phyloP scores from a whole-genome alignment of 1,139 yeast genomes.

The Lodderomyces theae region DNA sequence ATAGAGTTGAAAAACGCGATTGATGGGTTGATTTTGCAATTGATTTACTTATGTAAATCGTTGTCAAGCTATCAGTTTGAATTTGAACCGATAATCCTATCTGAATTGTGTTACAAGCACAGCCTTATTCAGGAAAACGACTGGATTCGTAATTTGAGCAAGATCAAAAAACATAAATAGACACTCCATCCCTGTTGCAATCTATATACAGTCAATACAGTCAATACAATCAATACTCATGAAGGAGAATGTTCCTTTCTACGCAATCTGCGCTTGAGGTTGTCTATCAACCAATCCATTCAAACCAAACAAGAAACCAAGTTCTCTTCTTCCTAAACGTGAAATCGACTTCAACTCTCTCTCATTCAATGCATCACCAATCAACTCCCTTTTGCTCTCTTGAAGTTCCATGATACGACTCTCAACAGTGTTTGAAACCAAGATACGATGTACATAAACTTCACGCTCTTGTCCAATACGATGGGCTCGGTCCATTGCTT shows the following conservation, averaged over 20 bases:
- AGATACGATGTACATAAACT: slow-evolving; percentile 70
- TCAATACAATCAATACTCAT: neutral
- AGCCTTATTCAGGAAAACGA: slow-evolving; percentile 30
- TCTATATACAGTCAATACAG: slow-evolving; percentile 1
- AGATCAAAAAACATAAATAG: slow-evolving; percentile 36
- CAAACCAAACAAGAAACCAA: slow-evolving; percentile 78
- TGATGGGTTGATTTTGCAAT: slow-evolving; percentile 66
- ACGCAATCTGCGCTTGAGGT: slow-evolving; percentile 4
- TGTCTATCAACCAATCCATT: slow-evolving; percentile 24
- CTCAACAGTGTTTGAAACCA: slow-evolving; percentile 71
- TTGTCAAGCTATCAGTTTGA: slow-evolving; percentile 68
- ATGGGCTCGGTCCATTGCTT: slow-evolving; percentile 93
- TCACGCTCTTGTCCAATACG: slow-evolving; percentile 83
- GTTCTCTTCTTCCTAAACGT: slow-evolving; percentile 64
- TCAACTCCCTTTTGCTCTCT: slow-evolving; percentile 66
- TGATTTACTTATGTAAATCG: slow-evolving; percentile 75
- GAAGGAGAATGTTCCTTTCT: too few relatives aligned
- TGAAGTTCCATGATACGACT: slow-evolving; percentile 82
- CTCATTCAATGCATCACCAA: slow-evolving; percentile 76
- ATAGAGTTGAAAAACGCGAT: slow-evolving; percentile 42
- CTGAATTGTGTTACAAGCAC: slow-evolving; percentile 32
- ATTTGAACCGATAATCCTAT: slow-evolving; percentile 48
- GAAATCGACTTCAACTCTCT: slow-evolving; percentile 64
- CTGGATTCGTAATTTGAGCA: slow-evolving; percentile 36
- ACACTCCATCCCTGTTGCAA: too few relatives aligned